A percentile compares a stretch with the other conserved stretches of the same genome.
Evolutionary conservation across 805 yeast genomes (phyloP).

Genomic region (Yamadazyma endophytica): DNA sequence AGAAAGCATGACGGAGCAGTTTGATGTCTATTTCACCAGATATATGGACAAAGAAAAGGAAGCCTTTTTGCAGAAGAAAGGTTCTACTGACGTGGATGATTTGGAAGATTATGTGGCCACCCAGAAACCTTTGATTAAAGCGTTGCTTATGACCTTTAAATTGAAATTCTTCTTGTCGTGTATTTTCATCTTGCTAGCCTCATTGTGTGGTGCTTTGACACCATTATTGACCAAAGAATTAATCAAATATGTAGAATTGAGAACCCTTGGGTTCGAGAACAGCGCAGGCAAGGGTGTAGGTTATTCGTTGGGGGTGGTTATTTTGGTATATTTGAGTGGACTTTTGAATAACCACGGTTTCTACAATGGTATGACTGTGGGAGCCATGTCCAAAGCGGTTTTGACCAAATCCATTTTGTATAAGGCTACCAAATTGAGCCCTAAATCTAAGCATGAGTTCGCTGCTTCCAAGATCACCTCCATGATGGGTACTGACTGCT

Average conservation of each 20-base stretch:
- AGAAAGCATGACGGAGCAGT: slow-evolving; percentile 14
- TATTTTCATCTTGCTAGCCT: slow-evolving; percentile 19
- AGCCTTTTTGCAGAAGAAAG: slow-evolving; percentile 2
- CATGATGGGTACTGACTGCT: slow-evolving; percentile 72
- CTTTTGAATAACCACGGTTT: slow-evolving; percentile 56
- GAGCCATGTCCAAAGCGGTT: slow-evolving; percentile 66
- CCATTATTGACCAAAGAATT: slow-evolving; percentile 34
- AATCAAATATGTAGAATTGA: slow-evolving; percentile 27
- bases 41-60: slow-evolving; percentile 1
- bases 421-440: slow-evolving; percentile 60
- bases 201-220: slow-evolving; percentile 19
- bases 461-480: slow-evolving; percentile 72
- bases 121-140: slow-evolving; percentile 12
- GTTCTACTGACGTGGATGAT: slow-evolving; percentile 18
- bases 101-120: slow-evolving; percentile 27
- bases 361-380: slow-evolving; percentile 55
- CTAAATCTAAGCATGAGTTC: slow-evolving; percentile 51
- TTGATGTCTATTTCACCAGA: slow-evolving; percentile 1
- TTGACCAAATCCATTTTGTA: slow-evolving; percentile 65
- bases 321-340: slow-evolving; percentile 25
- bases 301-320: slow-evolving; percentile 34
- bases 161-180: slow-evolving; percentile 18
- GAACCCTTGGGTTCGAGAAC: slow-evolving; percentile 13
- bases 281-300: slow-evolving; percentile 33
- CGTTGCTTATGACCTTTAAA: slow-evolving; percentile 9